Evolutionary conservation across 2,329 filamentous ascomycete species (phyloP).

Genomic region (Trichoderma koningiopsis): DNA sequence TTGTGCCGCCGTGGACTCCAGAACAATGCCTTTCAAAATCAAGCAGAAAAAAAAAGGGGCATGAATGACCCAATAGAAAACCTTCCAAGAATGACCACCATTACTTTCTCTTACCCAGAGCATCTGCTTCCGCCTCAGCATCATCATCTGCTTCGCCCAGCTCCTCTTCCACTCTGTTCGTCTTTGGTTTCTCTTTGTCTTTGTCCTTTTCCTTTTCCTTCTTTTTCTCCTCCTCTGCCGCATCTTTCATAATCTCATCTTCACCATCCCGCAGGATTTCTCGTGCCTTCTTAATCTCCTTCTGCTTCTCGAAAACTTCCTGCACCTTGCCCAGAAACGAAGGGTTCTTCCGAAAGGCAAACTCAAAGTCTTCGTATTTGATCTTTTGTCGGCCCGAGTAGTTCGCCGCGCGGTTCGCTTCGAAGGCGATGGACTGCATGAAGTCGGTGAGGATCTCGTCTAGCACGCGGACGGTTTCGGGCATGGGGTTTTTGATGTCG

Average conservation of each 20-base stretch:
- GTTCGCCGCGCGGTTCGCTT: slow-evolving; percentile 81
- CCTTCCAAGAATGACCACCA: neutral
- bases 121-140: slow-evolving; percentile 46
- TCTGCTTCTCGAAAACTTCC: slow-evolving; percentile 86
- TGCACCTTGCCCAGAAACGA: slow-evolving; percentile 85
- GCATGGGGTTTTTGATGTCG: slow-evolving; percentile 75
- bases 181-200: slow-evolving; percentile 36
- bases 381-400: slow-evolving; percentile 92
- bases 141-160: slow-evolving; percentile 57
- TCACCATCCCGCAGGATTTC: slow-evolving; percentile 74
- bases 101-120: slow-evolving; percentile 44
- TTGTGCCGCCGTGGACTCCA: neutral
- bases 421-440: slow-evolving; percentile 90
- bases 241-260: slow-evolving; percentile 58
- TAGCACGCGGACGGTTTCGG: slow-evolving; percentile 80
- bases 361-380: slow-evolving; percentile 97
- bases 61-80: neutral
- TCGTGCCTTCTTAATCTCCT: slow-evolving; percentile 79
- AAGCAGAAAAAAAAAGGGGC: neutral
- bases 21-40: slow-evolving; percentile 2
- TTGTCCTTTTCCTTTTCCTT: slow-evolving; percentile 40
- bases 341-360: slow-evolving; percentile 83
- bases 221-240: slow-evolving; percentile 48
- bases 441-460: slow-evolving; percentile 98
- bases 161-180: slow-evolving; percentile 50